Evolutionary conservation across 306 rosid genomes (phyloP).

Genomic region (Trifolium repens): DNA sequence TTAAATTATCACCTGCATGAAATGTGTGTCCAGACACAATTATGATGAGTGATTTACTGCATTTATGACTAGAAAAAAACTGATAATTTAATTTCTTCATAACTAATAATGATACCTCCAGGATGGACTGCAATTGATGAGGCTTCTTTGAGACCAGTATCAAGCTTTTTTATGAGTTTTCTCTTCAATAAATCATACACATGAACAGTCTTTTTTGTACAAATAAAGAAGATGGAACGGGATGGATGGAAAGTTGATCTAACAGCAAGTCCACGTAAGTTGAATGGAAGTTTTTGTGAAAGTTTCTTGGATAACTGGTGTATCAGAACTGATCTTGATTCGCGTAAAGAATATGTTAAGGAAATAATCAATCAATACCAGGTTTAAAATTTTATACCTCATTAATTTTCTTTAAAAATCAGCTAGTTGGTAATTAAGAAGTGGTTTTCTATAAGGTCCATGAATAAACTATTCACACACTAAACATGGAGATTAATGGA

Average conservation of each 20-base stretch:
- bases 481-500: not conserved
- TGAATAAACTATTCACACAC: not conserved
- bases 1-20: constrained; percentile 84
- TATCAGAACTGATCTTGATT: constrained; percentile 78
- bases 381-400: constrained; percentile 10
- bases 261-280: constrained; percentile 88
- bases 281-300: constrained; percentile 78
- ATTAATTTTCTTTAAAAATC: not conserved
- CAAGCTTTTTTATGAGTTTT: constrained; percentile 72
- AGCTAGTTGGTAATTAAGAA: constrained; percentile 23
- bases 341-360: constrained; percentile 85
- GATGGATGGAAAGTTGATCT: constrained; percentile 84
- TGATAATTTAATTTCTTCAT: not conserved
- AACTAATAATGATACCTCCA: constrained; percentile 59
- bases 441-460: constrained; percentile 4
- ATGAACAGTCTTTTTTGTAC: constrained; percentile 76
- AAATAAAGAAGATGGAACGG: constrained; percentile 73
- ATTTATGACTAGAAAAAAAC: constrained; percentile 22
- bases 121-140: constrained; percentile 93
- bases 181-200: constrained; percentile 76
- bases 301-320: constrained; percentile 82
- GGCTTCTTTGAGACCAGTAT: constrained; percentile 86
- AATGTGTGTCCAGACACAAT: constrained; percentile 32
- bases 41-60: constrained; percentile 5
- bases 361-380: constrained; percentile 40